Percentiles rank a stretch among this genome's conserved stretches.
These are phyloP conservation scores for Boletus semigastroideus DNA, from an alignment of 1,284 basidiomycete genomes.

Conservation along the genomic window DNA sequence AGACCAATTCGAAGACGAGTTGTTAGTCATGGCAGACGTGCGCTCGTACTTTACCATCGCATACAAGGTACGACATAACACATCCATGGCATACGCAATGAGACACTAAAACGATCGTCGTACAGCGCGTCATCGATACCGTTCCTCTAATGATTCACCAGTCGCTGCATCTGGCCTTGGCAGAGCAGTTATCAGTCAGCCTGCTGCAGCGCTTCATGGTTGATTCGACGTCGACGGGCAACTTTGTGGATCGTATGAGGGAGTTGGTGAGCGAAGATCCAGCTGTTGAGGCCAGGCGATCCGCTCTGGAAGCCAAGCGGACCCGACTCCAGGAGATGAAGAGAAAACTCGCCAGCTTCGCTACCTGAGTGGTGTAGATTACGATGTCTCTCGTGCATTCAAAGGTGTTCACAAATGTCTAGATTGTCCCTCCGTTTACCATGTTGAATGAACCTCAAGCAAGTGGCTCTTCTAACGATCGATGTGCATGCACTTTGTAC, in stretches of 20 bases:
- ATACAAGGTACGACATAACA: constrained; percentile 37
- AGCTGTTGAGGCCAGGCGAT: constrained; percentile 29
- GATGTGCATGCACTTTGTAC: too few relatives aligned
- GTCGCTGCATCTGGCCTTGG: constrained; percentile 44
- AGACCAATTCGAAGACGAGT: constrained; percentile 37
- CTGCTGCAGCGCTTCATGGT: constrained; percentile 40
- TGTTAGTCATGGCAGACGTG: constrained; percentile 50
- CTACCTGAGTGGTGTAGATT: constrained; percentile 9
- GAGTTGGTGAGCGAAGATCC: constrained; percentile 48
- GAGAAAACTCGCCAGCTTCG: constrained; percentile 28
- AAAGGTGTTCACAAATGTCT: background rate
- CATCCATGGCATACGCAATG: background rate
- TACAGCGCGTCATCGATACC: constrained; percentile 55
- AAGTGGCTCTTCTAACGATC: too few relatives aligned
- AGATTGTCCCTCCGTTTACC: too few relatives aligned
- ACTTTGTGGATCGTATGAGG: constrained; percentile 30
- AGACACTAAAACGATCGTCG: background rate
- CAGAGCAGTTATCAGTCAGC: constrained; percentile 36
- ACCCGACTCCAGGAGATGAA: constrained; percentile 39
- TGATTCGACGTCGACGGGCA: constrained; percentile 10
- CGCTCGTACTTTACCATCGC: constrained; percentile 53
- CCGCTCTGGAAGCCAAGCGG: constrained; percentile 29
- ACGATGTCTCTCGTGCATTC: background rate
- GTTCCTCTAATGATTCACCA: constrained; percentile 53
- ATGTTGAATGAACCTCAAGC: too few relatives aligned